Percentiles rank a stretch among this genome's conserved stretches.
Conservation (phyloP, 2,329 filamentous ascomycete genomes). For the Aspergillus awamori region DNA sequence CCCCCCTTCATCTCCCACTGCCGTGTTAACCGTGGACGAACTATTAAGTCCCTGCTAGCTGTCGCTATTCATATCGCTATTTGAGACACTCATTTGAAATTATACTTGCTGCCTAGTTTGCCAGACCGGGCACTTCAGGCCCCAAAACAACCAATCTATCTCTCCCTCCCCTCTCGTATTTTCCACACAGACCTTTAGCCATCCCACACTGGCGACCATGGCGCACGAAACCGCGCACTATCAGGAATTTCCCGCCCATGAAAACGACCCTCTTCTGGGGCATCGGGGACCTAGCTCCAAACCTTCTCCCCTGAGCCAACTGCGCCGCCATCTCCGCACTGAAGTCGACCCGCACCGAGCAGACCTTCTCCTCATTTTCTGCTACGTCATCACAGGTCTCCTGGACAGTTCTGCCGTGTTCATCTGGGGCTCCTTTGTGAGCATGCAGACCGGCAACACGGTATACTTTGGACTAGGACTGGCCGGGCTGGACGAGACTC, state of each 20-base stretch:
- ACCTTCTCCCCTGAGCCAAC: slow-evolving; percentile 1
- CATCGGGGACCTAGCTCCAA: slow-evolving; percentile 8
- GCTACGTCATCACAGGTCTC: slow-evolving; percentile 76
- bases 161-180: background rate
- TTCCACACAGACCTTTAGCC: background rate
- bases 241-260: slow-evolving; percentile 8
- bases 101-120: background rate
- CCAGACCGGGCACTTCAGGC: background rate
- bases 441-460: slow-evolving; percentile 86
- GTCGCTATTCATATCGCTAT: background rate
- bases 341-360: slow-evolving; percentile 65
- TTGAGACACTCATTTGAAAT: background rate
- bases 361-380: slow-evolving; percentile 69
- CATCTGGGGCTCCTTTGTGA: slow-evolving; percentile 79
- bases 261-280: slow-evolving; percentile 7
- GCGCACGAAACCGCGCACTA: slow-evolving; percentile 2
- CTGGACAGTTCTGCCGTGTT: slow-evolving; percentile 75
- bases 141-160: background rate
- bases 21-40: background rate
- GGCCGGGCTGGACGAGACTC: slow-evolving; percentile 53
- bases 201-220: background rate
- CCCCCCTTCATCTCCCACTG: background rate
- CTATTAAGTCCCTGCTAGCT: background rate
- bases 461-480: slow-evolving; percentile 77
- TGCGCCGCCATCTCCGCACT: slow-evolving; percentile 17